Percentiles rank a stretch among this genome's conserved stretches.
phyloP scores from a whole-genome alignment of 2,329 filamentous ascomycete genomes.

The Plectosphaerella plurivora region DNA sequence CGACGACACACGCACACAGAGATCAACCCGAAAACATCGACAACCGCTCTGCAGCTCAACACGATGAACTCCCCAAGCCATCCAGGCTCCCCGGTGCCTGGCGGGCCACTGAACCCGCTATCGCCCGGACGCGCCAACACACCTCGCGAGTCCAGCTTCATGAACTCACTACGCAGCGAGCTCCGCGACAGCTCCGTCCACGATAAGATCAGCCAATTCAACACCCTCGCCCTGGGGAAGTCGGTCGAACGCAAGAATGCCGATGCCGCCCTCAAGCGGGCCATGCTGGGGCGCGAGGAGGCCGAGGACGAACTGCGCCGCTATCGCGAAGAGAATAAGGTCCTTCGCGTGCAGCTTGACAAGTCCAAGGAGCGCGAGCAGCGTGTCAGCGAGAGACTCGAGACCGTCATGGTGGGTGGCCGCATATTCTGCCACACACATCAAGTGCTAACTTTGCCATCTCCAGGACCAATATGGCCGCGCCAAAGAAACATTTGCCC shows the following conservation, averaged over 20 bases:
- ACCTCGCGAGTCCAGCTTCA: constrained; percentile 30
- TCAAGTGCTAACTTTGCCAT: neutral
- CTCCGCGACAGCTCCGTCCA: constrained; percentile 57
- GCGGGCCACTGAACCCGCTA: constrained; percentile 53
- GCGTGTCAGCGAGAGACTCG: constrained; percentile 61
- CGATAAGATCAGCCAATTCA: constrained; percentile 69
- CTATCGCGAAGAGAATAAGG: constrained; percentile 55
- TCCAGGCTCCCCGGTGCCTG: constrained; percentile 42
- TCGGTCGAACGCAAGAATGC: constrained; percentile 60
- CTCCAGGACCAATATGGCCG: constrained; percentile 64
- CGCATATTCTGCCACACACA: too few relatives aligned
- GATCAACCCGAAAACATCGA: neutral
- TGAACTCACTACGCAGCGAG: constrained; percentile 29
- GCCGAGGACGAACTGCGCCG: constrained; percentile 64
- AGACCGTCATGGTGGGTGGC: constrained; percentile 61
- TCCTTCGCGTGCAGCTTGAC: constrained; percentile 54
- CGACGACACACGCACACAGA: constrained; percentile 5
- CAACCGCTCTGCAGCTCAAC: constrained; percentile 2
- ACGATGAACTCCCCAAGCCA: constrained; percentile 45
- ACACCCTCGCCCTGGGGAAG: constrained; percentile 59
- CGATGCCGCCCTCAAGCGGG: constrained; percentile 61
- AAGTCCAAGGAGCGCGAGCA: constrained; percentile 63
- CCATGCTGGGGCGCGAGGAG: constrained; percentile 65
- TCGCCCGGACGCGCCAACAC: constrained; percentile 63
- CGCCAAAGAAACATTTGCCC: constrained; percentile 64